A percentile compares a stretch with the other conserved stretches of the same genome.
phyloP scores from a whole-genome alignment of 2,329 filamentous ascomycete genomes.

The Fusarium sp. region DNA sequence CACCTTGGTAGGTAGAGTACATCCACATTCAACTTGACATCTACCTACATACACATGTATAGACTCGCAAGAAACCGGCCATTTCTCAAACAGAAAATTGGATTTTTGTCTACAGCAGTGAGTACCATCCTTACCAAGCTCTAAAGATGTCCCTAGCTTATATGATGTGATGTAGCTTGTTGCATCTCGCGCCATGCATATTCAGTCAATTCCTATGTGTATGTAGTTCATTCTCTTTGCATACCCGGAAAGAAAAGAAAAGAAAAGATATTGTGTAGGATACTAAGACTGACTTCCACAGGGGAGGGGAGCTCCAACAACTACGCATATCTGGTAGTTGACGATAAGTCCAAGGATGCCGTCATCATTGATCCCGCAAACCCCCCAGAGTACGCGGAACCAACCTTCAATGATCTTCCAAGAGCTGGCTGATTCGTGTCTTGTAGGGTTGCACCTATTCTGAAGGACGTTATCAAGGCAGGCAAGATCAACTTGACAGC shows the following conservation, averaged over 20 bases:
- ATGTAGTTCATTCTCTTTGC: conserved; percentile 54
- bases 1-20: conserved; percentile 17
- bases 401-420: conserved; percentile 44
- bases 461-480: conserved; percentile 79
- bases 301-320: conserved; percentile 85
- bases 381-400: conserved; percentile 73
- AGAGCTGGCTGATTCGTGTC: conserved; percentile 14
- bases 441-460: conserved; percentile 68
- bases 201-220: conserved; percentile 92
- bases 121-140: conserved; percentile 16
- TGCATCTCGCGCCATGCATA: conserved; percentile 73
- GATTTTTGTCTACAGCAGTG: conserved; percentile 41
- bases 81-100: conserved; percentile 52
- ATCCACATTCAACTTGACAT: conserved; percentile 12
- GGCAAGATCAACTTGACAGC: conserved; percentile 85
- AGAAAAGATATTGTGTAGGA: neutral
- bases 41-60: conserved; percentile 56
- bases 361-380: conserved; percentile 86
- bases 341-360: conserved; percentile 82
- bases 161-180: conserved; percentile 27
- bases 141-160: conserved; percentile 3
- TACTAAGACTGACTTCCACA: conserved; percentile 52
- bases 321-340: conserved; percentile 86
- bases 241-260: neutral
- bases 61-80: conserved; percentile 56